A percentile compares a stretch with the other conserved stretches of the same genome.
Conservation (phyloP, 495 filamentous ascomycete species). For the Penicillium paxilli region DNA sequence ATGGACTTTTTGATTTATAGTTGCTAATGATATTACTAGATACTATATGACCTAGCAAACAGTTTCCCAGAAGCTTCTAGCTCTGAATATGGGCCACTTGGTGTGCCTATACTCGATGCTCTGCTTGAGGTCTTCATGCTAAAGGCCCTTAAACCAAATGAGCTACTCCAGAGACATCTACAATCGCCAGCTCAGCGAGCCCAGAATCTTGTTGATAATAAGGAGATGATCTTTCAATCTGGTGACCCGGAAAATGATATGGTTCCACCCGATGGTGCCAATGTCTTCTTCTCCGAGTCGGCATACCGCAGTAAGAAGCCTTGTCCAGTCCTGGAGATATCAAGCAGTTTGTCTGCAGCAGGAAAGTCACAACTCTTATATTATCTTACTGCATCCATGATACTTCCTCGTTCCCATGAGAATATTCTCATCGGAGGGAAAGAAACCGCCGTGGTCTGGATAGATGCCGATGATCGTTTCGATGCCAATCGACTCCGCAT, state of each 20-base stretch:
- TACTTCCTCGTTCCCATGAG: slow-evolving; percentile 50
- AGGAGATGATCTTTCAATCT: slow-evolving; percentile 17
- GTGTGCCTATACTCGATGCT: slow-evolving; percentile 49
- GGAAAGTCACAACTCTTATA: slow-evolving; percentile 71
- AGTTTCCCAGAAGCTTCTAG: slow-evolving; percentile 14
- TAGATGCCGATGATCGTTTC: slow-evolving; percentile 73
- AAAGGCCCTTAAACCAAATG: neutral
- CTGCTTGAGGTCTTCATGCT: slow-evolving; percentile 47
- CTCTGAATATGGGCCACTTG: slow-evolving; percentile 24
- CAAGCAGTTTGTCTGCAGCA: slow-evolving; percentile 51
- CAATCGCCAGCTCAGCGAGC: neutral
- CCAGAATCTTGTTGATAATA: slow-evolving; percentile 6
- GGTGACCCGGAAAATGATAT: neutral
- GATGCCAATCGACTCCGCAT: slow-evolving; percentile 55
- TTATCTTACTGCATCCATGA: slow-evolving; percentile 58
- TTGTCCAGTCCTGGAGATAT: slow-evolving; percentile 57
- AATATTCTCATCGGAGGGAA: slow-evolving; percentile 44
- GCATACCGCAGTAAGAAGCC: slow-evolving; percentile 21
- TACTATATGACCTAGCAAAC: slow-evolving; percentile 48
- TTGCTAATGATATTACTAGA: slow-evolving; percentile 22
- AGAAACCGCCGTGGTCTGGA: slow-evolving; percentile 59
- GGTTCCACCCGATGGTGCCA: slow-evolving; percentile 2
- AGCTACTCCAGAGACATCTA: slow-evolving; percentile 1
- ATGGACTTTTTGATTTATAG: too few species aligned
- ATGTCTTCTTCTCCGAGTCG: slow-evolving; percentile 11